phyloP scores from a whole-genome alignment of 202 grass and related monocot species.

The Dendrocalamus latiflorus region DNA sequence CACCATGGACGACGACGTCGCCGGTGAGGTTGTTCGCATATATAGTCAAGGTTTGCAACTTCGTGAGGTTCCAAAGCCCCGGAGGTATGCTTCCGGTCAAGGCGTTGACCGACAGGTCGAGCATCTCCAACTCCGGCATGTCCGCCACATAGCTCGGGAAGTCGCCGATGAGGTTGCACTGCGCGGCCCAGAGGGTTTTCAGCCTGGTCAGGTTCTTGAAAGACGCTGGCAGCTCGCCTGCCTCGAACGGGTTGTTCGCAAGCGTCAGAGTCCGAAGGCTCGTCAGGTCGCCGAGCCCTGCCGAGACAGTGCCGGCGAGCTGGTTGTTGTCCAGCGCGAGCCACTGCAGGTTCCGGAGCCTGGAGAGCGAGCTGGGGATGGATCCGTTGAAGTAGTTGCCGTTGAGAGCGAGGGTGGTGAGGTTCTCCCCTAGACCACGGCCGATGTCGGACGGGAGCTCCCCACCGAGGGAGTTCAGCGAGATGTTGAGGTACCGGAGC shows the following conservation, averaged over 20 bases:
- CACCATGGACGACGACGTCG: constrained; percentile 2
- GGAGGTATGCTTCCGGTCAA: constrained; percentile 43
- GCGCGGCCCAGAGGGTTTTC: background rate
- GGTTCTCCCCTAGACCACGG: background rate
- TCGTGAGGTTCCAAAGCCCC: constrained; percentile 45
- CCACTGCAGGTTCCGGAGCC: constrained; percentile 5
- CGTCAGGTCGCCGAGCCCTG: constrained; percentile 40
- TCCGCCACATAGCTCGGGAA: constrained; percentile 30
- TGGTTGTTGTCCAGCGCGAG: constrained; percentile 31
- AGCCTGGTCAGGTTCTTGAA: constrained; percentile 42
- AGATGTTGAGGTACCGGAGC: constrained; percentile 40
- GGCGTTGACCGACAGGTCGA: constrained; percentile 26
- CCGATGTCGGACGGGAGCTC: constrained; percentile 42
- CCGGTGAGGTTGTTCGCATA: constrained; percentile 22
- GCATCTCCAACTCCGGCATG: constrained; percentile 28
- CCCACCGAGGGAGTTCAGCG: constrained; percentile 34
- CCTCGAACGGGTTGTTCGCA: constrained; percentile 3
- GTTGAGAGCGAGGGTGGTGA: constrained; percentile 19
- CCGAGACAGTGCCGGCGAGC: constrained; percentile 30
- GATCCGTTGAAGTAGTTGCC: constrained; percentile 32
- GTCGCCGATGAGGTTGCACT: constrained; percentile 28
- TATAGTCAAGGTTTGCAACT: constrained; percentile 4
- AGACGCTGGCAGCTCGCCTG: constrained; percentile 30
- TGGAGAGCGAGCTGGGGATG: constrained; percentile 40
- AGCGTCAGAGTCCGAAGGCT: constrained; percentile 25